phyloP scores from a whole-genome alignment of 495 filamentous ascomycete species.

The Penicillium argentinense region DNA sequence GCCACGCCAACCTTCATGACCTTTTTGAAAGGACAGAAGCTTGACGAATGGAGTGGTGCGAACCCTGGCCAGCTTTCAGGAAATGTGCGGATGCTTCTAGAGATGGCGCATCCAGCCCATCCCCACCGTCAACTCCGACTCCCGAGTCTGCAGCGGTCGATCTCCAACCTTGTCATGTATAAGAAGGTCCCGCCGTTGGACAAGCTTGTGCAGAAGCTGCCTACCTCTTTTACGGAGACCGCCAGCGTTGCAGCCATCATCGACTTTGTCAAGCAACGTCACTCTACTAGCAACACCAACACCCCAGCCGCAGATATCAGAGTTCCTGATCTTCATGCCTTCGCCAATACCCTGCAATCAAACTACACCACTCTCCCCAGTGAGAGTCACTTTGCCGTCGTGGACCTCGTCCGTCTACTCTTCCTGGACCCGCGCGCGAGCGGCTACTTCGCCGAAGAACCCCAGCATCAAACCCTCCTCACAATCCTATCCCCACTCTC shows the following conservation, averaged over 20 bases:
- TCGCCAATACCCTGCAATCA: conserved; percentile 34
- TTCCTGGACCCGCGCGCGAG: conserved; percentile 83
- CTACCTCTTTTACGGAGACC: conserved; percentile 46
- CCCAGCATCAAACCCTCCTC: conserved; percentile 59
- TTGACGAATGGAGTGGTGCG: conserved; percentile 79
- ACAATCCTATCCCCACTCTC: conserved; percentile 57
- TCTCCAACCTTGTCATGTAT: conserved; percentile 68
- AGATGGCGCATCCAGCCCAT: conserved; percentile 77
- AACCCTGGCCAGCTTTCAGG: conserved; percentile 64
- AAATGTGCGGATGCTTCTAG: conserved; percentile 70
- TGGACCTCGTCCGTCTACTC: conserved; percentile 77
- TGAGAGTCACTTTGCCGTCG: conserved; percentile 67
- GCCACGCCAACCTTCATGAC: conserved; percentile 92
- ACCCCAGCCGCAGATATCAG: conserved; percentile 40
- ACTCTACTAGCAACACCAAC: conserved; percentile 15
- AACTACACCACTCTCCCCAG: conserved; percentile 26
- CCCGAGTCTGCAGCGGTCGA: conserved; percentile 62
- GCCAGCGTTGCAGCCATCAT: conserved; percentile 57
- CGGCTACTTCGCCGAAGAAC: conserved; percentile 80
- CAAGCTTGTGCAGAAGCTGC: conserved; percentile 80
- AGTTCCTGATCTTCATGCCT: conserved; percentile 53
- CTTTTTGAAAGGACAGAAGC: conserved; percentile 72
- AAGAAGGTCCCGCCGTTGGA: conserved; percentile 78
- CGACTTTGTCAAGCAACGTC: conserved; percentile 57
- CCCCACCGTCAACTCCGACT: conserved; percentile 69